Percentiles rank a stretch among this genome's conserved stretches.
phyloP scores from a whole-genome alignment of 257 asterid species.

The Solanum tacnaense region DNA sequence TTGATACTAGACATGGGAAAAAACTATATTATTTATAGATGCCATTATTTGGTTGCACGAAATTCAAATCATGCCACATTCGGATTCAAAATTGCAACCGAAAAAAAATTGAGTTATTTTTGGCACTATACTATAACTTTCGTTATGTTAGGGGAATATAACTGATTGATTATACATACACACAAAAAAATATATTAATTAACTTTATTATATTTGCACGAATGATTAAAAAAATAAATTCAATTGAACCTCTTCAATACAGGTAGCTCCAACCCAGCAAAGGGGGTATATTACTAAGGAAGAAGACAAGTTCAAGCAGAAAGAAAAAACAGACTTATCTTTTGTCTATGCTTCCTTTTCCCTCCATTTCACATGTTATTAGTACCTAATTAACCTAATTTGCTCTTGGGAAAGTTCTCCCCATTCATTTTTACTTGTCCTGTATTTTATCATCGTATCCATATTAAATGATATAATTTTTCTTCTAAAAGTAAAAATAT shows the following conservation, averaged over 20 bases:
- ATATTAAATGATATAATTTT: background rate
- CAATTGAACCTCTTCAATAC: background rate
- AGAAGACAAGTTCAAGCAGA: background rate
- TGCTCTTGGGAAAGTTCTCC: background rate
- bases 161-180: background rate
- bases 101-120: background rate
- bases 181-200: background rate
- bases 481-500: background rate
- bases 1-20: background rate
- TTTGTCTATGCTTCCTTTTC: constrained; percentile 16
- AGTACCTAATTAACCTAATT: background rate
- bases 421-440: background rate
- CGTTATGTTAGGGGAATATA: background rate
- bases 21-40: background rate
- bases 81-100: background rate
- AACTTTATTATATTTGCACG: no score
- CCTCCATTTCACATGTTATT: background rate
- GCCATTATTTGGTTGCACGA: background rate
- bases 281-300: no score
- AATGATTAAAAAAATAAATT: background rate
- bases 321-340: background rate
- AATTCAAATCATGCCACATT: background rate
- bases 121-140: background rate
- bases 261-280: background rate
- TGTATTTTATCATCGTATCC: background rate